Evolutionary conservation across 1,284 basidiomycete species (phyloP).

Genomic region (Sporisorium graminicola): DNA sequence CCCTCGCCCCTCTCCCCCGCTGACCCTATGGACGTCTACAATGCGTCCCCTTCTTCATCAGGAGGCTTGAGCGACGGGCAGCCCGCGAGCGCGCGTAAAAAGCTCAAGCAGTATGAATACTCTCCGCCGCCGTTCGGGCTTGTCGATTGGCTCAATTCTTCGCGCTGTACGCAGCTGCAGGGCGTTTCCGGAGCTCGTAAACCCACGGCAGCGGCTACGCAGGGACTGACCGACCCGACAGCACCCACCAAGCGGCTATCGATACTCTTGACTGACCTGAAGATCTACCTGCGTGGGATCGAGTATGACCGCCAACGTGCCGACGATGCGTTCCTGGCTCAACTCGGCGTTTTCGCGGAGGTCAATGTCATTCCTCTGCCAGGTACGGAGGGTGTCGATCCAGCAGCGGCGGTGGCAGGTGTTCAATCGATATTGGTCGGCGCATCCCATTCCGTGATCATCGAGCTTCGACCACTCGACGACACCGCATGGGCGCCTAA

Average conservation of each 20-base stretch:
- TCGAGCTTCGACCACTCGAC: slow-evolving; percentile 16
- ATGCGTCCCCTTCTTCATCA: slow-evolving; percentile 28
- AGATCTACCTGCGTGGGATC: slow-evolving; percentile 50
- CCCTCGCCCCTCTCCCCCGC: slow-evolving; percentile 48
- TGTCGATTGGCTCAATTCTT: slow-evolving; percentile 47
- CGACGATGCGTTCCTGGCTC: slow-evolving; percentile 29
- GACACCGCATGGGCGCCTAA: not conserved
- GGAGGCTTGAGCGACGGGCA: slow-evolving; percentile 19
- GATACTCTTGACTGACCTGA: slow-evolving; percentile 44
- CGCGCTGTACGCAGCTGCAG: slow-evolving; percentile 27
- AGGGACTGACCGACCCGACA: slow-evolving; percentile 14
- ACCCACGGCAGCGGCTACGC: not conserved
- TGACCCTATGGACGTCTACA: slow-evolving; percentile 29
- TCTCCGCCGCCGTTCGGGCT: slow-evolving; percentile 49
- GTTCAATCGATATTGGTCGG: not conserved
- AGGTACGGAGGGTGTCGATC: not conserved
- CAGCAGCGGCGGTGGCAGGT: not conserved
- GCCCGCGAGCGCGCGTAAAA: slow-evolving; percentile 7
- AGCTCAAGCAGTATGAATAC: slow-evolving; percentile 49
- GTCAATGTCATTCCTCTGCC: slow-evolving; percentile 13
- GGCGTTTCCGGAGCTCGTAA: not conserved
- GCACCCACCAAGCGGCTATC: slow-evolving; percentile 34
- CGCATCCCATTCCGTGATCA: slow-evolving; percentile 22
- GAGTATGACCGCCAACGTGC: slow-evolving; percentile 47
- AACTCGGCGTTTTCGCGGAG: slow-evolving; percentile 12